phyloP scores from a whole-genome alignment of 805 yeast species.

The Priceomyces melissophilus region DNA sequence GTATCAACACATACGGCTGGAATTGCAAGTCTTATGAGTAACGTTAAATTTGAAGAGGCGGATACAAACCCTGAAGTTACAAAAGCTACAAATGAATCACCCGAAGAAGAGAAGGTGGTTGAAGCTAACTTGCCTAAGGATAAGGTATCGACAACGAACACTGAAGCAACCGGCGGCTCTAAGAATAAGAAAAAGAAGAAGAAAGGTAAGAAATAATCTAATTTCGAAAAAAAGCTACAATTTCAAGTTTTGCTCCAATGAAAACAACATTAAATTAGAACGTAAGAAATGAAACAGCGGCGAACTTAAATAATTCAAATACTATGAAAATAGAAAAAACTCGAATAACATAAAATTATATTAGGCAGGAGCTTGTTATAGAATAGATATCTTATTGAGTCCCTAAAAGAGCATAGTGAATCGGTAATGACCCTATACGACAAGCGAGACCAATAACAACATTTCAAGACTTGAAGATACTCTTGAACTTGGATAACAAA shows the following conservation, averaged over 20 bases:
- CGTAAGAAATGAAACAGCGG: too few relatives aligned
- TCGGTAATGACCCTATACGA: too few relatives aligned
- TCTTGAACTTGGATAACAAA: constrained; percentile 28
- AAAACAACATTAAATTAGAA: too few relatives aligned
- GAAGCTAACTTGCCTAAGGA: constrained; percentile 4
- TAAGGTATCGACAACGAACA: constrained; percentile 8
- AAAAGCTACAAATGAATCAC: neutral
- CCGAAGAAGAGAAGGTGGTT: constrained; percentile 1
- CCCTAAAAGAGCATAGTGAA: too few relatives aligned
- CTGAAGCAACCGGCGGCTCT: constrained; percentile 6
- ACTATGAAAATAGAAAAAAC: too few relatives aligned
- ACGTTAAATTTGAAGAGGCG: constrained; percentile 26
- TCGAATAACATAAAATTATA: too few relatives aligned
- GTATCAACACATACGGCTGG: constrained; percentile 24
- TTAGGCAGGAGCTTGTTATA: too few relatives aligned
- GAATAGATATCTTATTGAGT: too few relatives aligned
- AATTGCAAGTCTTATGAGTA: constrained; percentile 40
- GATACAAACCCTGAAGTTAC: constrained; percentile 5
- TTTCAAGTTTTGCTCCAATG: too few relatives aligned
- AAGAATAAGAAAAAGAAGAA: constrained; percentile 27
- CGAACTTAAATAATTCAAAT: too few relatives aligned
- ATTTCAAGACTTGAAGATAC: constrained; percentile 26
- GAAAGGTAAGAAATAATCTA: constrained; percentile 28
- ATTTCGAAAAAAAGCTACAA: neutral
- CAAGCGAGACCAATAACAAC: neutral